Conservation (phyloP, 2,329 filamentous ascomycete genomes). For the Talaromyces sp. region DNA sequence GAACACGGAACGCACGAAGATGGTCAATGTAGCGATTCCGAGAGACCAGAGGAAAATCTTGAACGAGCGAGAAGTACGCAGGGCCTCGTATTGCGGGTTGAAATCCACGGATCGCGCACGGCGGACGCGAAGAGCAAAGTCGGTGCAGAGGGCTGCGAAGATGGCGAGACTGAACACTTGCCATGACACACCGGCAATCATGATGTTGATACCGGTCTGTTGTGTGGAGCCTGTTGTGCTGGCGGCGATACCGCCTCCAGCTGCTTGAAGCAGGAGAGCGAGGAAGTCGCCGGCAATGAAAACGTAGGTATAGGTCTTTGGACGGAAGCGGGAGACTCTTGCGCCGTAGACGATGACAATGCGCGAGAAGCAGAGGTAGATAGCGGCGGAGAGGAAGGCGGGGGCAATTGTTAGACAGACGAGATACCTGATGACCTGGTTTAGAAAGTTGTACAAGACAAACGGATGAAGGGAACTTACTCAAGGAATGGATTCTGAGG, state of each 20-base stretch:
- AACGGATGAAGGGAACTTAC: slow-evolving; percentile 25
- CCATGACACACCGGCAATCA: slow-evolving; percentile 61
- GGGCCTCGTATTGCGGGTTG: slow-evolving; percentile 12
- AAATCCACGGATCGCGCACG: slow-evolving; percentile 18
- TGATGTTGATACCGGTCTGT: slow-evolving; percentile 56
- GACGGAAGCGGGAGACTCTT: slow-evolving; percentile 31
- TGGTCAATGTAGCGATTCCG: slow-evolving; percentile 40
- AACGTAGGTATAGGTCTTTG: slow-evolving; percentile 34
- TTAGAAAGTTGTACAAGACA: slow-evolving; percentile 7
- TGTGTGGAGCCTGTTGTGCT: slow-evolving; percentile 37
- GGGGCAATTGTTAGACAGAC: slow-evolving; percentile 62
- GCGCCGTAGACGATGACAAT: slow-evolving; percentile 37
- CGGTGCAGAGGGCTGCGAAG: slow-evolving; percentile 51
- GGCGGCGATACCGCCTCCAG: slow-evolving; percentile 56
- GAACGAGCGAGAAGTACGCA: slow-evolving; percentile 15
- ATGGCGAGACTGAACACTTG: slow-evolving; percentile 57
- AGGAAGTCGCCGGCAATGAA: slow-evolving; percentile 64
- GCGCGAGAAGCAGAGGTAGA: slow-evolving; percentile 58
- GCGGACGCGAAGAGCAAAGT: slow-evolving; percentile 48
- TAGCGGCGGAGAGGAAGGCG: slow-evolving; percentile 61
- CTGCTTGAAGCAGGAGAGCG: slow-evolving; percentile 59
- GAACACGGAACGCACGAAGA: slow-evolving; percentile 49
- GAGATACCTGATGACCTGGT: slow-evolving; percentile 53
- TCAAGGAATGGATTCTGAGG: slow-evolving; percentile 41
- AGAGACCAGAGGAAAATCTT: slow-evolving; percentile 28